A percentile compares a stretch with the other conserved stretches of the same genome.
These are phyloP conservation scores for Drechmeria coniospora DNA, from an alignment of 2,329 filamentous ascomycete species.

Conservation along the genomic window DNA sequence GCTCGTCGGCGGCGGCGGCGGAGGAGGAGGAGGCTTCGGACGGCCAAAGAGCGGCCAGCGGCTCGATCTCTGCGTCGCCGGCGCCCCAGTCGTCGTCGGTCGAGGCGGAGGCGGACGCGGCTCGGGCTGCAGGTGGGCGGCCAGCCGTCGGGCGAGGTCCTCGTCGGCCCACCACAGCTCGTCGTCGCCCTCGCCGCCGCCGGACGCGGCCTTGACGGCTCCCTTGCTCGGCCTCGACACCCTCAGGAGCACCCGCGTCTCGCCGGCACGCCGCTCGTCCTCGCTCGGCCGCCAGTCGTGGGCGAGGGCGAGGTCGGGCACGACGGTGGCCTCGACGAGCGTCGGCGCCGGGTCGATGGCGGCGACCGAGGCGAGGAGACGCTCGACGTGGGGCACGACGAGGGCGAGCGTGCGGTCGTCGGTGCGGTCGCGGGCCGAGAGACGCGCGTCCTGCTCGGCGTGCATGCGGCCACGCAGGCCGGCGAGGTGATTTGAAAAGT, in stretches of 20 bases:
- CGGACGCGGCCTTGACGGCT: constrained; percentile 10
- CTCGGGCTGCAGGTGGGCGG: constrained; percentile 25
- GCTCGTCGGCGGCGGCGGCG: no score
- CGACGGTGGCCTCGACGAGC: constrained; percentile 26
- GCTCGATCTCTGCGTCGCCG: no score
- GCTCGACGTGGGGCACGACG: constrained; percentile 24
- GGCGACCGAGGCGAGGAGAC: constrained; percentile 24
- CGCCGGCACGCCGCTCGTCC: constrained; percentile 12
- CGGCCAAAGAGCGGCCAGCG: no score
- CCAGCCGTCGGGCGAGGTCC: constrained; percentile 27
- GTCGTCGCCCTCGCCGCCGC: neutral
- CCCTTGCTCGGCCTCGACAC: constrained; percentile 11
- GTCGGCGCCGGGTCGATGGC: constrained; percentile 14
- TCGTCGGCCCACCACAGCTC: constrained; percentile 33
- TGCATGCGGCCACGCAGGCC: constrained; percentile 22
- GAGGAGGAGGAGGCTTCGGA: constrained; percentile 6
- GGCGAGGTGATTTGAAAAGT: constrained; percentile 20
- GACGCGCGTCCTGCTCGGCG: constrained; percentile 15
- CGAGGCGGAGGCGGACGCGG: constrained; percentile 5
- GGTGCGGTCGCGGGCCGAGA: constrained; percentile 17
- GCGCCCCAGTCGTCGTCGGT: no score
- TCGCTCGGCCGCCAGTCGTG: constrained; percentile 20
- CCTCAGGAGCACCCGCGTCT: constrained; percentile 17
- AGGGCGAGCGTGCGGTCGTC: constrained; percentile 24
- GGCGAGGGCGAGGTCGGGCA: constrained; percentile 26